Conservation (phyloP, 1,284 basidiomycete genomes). For the Ceratobasidium sp. region DNA sequence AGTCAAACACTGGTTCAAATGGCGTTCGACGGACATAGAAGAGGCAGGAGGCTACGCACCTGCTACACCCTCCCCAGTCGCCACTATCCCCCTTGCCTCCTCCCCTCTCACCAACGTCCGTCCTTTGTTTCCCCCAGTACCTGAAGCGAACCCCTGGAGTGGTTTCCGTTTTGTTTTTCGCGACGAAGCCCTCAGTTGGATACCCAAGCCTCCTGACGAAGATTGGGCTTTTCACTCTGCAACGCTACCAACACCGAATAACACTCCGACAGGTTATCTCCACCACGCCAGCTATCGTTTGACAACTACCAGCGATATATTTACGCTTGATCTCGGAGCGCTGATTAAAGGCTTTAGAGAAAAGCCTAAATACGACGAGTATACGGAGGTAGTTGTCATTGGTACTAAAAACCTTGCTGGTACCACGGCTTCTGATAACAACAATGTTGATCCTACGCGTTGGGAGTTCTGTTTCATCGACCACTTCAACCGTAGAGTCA, state of each 20-base stretch:
- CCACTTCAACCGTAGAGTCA: conserved; percentile 33
- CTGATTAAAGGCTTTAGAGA: background rate
- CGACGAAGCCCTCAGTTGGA: background rate
- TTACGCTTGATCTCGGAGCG: background rate
- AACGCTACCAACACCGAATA: background rate
- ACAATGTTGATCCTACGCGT: background rate
- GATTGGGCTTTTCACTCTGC: background rate
- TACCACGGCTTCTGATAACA: background rate
- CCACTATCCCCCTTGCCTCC: too few relatives aligned
- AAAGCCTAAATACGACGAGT: conserved; percentile 25
- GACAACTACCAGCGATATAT: conserved; percentile 10
- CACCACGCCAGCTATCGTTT: conserved; percentile 19
- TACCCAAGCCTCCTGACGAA: background rate
- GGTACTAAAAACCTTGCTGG: background rate
- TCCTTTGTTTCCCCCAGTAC: too few relatives aligned
- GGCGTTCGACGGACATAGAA: too few relatives aligned
- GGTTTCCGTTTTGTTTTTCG: background rate
- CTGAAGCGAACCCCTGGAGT: too few relatives aligned
- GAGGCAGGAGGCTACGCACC: too few relatives aligned
- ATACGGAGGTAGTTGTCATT: conserved; percentile 23
- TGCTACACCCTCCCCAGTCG: too few relatives aligned
- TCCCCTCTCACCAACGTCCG: too few relatives aligned
- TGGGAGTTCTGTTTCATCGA: conserved; percentile 13
- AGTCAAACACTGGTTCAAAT: too few relatives aligned
- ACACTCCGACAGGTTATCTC: conserved; percentile 1